Conservation (phyloP, 1,284 basidiomycete species). For the Gomphus bonarii region DNA sequence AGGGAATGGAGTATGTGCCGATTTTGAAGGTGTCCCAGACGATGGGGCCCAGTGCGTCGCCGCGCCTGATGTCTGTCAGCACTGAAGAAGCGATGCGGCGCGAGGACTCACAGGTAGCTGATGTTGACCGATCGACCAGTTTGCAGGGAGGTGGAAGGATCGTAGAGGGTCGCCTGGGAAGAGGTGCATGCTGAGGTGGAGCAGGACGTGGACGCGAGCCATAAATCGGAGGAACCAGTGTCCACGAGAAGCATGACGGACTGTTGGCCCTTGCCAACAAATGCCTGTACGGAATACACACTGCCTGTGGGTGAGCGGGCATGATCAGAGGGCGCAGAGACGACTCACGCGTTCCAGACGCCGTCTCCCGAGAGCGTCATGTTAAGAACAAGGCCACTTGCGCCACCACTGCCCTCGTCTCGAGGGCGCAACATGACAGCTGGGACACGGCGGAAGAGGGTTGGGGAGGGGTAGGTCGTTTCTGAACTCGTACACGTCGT, state of each 20-base stretch:
- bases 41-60: conserved; percentile 34
- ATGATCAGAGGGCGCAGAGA: background rate
- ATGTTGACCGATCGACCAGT: conserved; percentile 37
- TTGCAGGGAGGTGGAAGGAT: conserved; percentile 31
- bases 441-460: background rate
- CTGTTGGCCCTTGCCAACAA: conserved; percentile 37
- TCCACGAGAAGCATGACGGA: conserved; percentile 56
- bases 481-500: background rate
- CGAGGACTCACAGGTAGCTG: conserved; percentile 48
- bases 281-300: conserved; percentile 48
- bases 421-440: conserved; percentile 9
- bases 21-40: conserved; percentile 8
- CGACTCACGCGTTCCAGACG: conserved; percentile 42
- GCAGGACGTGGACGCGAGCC: conserved; percentile 53
- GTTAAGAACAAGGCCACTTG: conserved; percentile 40
- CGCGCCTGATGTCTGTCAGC: conserved; percentile 40
- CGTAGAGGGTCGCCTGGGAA: conserved; percentile 36
- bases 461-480: background rate
- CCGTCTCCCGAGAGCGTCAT: conserved; percentile 39
- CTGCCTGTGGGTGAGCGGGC: conserved; percentile 23
- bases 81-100: conserved; percentile 43
- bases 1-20: background rate
- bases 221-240: conserved; percentile 68
- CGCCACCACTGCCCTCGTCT: conserved; percentile 25
- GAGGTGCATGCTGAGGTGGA: conserved; percentile 35